Conservation (phyloP, 2,329 filamentous ascomycete genomes). For the Pseudopyrenochaeta lycopersici region DNA sequence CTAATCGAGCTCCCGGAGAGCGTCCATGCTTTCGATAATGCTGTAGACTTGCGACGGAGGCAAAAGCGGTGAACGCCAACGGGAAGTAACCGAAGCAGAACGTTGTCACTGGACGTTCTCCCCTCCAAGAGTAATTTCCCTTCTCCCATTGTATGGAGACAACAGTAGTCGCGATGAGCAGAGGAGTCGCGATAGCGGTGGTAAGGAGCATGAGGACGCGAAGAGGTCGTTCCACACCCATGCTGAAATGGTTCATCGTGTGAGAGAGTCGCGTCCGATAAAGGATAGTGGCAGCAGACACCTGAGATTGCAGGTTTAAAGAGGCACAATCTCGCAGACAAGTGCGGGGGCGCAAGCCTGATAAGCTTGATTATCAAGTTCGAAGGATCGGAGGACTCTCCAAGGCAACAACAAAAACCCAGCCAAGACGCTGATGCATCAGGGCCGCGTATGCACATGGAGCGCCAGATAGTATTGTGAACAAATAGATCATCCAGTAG, state of each 20-base stretch:
- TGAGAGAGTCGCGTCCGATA: not conserved
- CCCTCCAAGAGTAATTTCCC: slow-evolving; percentile 2
- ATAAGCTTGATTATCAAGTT: not conserved
- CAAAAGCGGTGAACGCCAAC: slow-evolving; percentile 14
- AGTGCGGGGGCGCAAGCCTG: not conserved
- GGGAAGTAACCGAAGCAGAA: slow-evolving; percentile 28
- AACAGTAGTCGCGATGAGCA: slow-evolving; percentile 21
- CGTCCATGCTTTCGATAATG: slow-evolving; percentile 8
- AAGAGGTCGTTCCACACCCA: slow-evolving; percentile 17
- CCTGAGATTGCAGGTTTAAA: not conserved
- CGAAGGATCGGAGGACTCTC: slow-evolving; percentile 11
- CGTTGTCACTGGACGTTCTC: slow-evolving; percentile 1
- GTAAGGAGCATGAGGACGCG: slow-evolving; percentile 15
- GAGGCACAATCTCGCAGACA: not conserved
- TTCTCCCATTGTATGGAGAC: slow-evolving; percentile 5
- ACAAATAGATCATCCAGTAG: not conserved
- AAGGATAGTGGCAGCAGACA: not conserved
- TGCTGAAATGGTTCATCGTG: not conserved
- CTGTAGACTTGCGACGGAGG: slow-evolving; percentile 7
- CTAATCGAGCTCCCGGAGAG: slow-evolving; percentile 4
- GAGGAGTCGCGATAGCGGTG: slow-evolving; percentile 14
- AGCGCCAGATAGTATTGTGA: not conserved
- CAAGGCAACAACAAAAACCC: slow-evolving; percentile 19
- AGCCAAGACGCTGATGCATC: not conserved
- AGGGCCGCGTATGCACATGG: slow-evolving; percentile 13